These are phyloP conservation scores for Monosporascus sp. DNA, from an alignment of 2,329 filamentous ascomycete genomes.

Conservation along the genomic window DNA sequence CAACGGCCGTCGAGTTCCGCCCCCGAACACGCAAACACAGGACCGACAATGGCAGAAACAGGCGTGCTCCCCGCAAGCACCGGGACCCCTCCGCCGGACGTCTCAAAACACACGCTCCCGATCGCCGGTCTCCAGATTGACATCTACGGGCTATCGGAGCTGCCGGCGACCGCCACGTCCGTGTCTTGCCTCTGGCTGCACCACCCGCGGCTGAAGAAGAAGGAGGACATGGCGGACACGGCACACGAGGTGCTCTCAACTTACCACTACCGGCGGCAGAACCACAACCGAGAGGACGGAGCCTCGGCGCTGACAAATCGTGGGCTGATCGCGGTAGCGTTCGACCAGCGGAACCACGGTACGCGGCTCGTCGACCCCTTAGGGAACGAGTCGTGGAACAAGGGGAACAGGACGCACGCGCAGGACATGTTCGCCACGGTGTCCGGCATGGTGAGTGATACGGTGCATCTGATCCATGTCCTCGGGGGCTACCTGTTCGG, in stretches of 20 bases:
- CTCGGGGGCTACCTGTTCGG: constrained; percentile 70
- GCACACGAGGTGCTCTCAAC: constrained; percentile 63
- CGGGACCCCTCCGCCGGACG: constrained; percentile 18
- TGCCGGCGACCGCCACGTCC: constrained; percentile 45
- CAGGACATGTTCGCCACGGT: constrained; percentile 87
- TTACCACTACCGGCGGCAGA: constrained; percentile 50
- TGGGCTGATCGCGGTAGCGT: constrained; percentile 74
- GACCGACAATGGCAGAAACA: too few relatives aligned
- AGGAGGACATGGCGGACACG: constrained; percentile 69
- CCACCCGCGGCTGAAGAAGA: constrained; percentile 68
- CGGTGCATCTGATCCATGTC: constrained; percentile 68
- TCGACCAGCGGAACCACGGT: constrained; percentile 94
- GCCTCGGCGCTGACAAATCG: constrained; percentile 20
- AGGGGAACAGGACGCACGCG: constrained; percentile 75
- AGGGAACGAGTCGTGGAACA: constrained; percentile 73
- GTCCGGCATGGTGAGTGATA: constrained; percentile 68
- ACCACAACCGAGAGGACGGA: constrained; percentile 13
- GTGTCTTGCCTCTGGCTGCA: constrained; percentile 87
- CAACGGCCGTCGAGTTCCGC: too few relatives aligned
- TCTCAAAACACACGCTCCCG: constrained; percentile 62
- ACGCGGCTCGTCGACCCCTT: constrained; percentile 58
- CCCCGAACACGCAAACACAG: too few relatives aligned
- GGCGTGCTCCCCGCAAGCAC: background rate
- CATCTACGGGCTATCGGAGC: constrained; percentile 74
- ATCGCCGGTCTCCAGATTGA: constrained; percentile 76